Evolutionary conservation across 179 eudicot genomes (phyloP), one percentile per base, ranked within the genome.

Genomic region (Dionaea muscipula): DNA sequence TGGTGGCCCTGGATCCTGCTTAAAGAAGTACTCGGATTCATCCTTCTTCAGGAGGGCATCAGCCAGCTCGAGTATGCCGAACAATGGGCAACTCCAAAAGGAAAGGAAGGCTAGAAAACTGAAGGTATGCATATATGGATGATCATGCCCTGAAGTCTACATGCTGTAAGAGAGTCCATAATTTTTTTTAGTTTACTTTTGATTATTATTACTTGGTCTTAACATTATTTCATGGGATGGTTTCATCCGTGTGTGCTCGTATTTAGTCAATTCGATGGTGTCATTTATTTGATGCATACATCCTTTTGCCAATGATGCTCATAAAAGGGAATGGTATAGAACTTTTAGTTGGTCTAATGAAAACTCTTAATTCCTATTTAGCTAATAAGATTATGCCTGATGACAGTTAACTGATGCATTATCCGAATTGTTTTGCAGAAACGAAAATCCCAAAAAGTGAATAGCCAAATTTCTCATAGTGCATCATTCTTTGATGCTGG

Each of bases 1-100:
- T 44, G 93, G 86, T 49, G 99, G 95, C 53, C 75, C 96, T 55
- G 99, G 99, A 63, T 81, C 99, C 60, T 93, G 99, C 75, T 70
- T 88, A 61, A 93, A 80, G 71, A 81, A 85, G 62, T 93, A 93
- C 74, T 85, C 99, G 36, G 99, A 93, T 78, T 94, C 99, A 37
- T 67, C 93, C 35, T 83, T 88, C 77, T 85, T 93, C 63, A 78
- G 59, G 66, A 80, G 79, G 70, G 78, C 90, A 55, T 84, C 93
- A 26, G 78, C 78, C 54, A 66, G 64, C 44, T 73, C 72, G 57
- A 67, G 60, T 60, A 71, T 64, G 64, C 60, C 55, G 50, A 64
- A 49, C 61, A 49, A 51, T 26, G 71, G 72, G 52, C 80, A 74
- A 68, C 55, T 68, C 35, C 65, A 53, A 46, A 72, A 61, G 61